Percentiles rank a stretch among this genome's conserved stretches.
These are phyloP conservation scores for Phialocephala sp. DNA, from an alignment of 2,329 filamentous ascomycete species.

Conservation along the genomic window DNA sequence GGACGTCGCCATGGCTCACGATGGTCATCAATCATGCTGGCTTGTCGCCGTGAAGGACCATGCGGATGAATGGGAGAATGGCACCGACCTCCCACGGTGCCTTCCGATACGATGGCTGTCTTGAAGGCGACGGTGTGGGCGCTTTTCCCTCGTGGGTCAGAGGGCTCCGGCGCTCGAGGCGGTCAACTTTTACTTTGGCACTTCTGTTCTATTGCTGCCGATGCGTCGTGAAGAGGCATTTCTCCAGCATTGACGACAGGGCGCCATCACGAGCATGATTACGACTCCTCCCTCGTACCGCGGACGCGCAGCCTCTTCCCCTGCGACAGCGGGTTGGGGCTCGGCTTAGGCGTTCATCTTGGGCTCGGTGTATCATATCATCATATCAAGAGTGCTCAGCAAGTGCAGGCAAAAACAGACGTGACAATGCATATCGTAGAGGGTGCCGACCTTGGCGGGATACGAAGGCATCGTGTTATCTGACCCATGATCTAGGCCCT, in stretches of 20 bases:
- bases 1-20: conserved; percentile 12
- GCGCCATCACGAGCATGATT: conserved; percentile 3
- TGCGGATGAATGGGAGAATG: conserved; percentile 25
- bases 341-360: conserved; percentile 6
- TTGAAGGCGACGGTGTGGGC: conserved; percentile 8
- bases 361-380: conserved; percentile 4
- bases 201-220: background rate
- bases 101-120: conserved; percentile 25
- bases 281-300: conserved; percentile 6
- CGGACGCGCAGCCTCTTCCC: background rate
- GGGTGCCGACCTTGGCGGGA: background rate
- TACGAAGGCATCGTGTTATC: conserved; percentile 2
- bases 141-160: conserved; percentile 9
- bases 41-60: background rate
- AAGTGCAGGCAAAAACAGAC: conserved; percentile 13
- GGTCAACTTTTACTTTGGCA: background rate
- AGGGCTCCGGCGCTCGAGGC: conserved; percentile 6
- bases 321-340: background rate
- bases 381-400: conserved; percentile 6
- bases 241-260: conserved; percentile 12
- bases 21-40: conserved; percentile 6
- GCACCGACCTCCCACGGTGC: conserved; percentile 7
- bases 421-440: conserved; percentile 10
- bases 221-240: conserved; percentile 3
- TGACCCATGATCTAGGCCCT: background rate